Conservation (phyloP, 768 basidiomycete species). For the Naganishia kalamii region DNA sequence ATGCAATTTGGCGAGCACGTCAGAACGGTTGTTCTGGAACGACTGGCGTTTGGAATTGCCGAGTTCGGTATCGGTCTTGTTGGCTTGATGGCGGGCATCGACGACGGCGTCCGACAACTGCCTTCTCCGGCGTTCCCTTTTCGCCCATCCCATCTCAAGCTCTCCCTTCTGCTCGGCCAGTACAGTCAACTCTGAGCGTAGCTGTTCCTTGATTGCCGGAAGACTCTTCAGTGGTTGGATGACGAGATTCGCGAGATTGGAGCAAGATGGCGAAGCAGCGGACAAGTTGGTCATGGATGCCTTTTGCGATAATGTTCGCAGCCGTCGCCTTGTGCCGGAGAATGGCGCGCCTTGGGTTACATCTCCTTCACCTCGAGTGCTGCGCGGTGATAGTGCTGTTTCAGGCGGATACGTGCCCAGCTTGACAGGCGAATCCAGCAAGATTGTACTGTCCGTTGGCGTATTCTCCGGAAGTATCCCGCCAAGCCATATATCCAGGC, state of each 20-base stretch:
- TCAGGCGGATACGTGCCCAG: neutral
- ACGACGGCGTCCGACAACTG: neutral
- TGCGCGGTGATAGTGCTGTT: neutral
- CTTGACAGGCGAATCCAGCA: neutral
- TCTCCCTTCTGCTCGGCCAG: slow-evolving; percentile 4
- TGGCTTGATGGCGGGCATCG: neutral
- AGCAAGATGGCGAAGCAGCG: neutral
- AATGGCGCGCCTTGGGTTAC: neutral
- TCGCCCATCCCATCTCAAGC: slow-evolving; percentile 12
- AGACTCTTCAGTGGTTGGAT: slow-evolving; percentile 13
- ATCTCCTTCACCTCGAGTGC: neutral
- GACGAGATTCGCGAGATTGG: slow-evolving; percentile 8
- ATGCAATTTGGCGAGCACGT: neutral
- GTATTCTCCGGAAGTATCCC: neutral
- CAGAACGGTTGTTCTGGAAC: neutral
- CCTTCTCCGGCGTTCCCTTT: slow-evolving; percentile 3
- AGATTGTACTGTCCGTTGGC: neutral
- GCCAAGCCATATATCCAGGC: slow-evolving; percentile 18
- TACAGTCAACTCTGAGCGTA: neutral
- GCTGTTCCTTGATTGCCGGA: neutral
- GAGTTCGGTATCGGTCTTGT: neutral
- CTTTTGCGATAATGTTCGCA: neutral
- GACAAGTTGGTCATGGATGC: neutral
- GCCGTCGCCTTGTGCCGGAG: slow-evolving; percentile 4
- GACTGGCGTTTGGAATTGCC: slow-evolving; percentile 13